Conservation (phyloP, 441 rosid species). For the Omphalea diandra region DNA sequence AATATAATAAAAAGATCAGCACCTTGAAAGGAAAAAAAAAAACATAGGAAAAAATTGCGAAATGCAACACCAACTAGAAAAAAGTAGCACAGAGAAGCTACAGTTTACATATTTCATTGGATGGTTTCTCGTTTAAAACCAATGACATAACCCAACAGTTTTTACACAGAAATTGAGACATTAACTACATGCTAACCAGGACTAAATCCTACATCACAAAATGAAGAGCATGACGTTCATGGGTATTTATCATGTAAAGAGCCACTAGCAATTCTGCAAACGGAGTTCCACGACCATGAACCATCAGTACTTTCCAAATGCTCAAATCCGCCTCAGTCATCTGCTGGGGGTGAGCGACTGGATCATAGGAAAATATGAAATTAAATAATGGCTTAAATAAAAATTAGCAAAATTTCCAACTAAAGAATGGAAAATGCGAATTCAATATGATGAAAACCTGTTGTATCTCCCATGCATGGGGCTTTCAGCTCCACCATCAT, state of each 20-base stretch:
- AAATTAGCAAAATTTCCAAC: too few relatives aligned
- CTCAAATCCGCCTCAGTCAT: constrained; percentile 35
- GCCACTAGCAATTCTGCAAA: not conserved
- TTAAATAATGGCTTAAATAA: too few relatives aligned
- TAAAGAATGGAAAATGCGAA: not conserved
- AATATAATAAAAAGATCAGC: too few relatives aligned
- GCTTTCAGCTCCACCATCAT: constrained; percentile 48
- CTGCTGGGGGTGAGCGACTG: constrained; percentile 58
- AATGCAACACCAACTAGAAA: too few relatives aligned
- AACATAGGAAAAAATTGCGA: too few relatives aligned
- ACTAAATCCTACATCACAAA: constrained; percentile 18
- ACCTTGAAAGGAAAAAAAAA: too few relatives aligned
- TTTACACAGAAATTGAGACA: not conserved
- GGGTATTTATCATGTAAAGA: not conserved
- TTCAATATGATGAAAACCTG: constrained; percentile 35
- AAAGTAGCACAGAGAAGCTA: too few relatives aligned
- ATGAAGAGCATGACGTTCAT: not conserved
- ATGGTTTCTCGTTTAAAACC: not conserved
- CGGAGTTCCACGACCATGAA: not conserved
- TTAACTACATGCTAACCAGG: constrained; percentile 14
- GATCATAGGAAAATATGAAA: constrained; percentile 7
- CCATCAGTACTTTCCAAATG: not conserved
- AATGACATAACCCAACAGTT: constrained; percentile 4
- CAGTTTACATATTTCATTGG: not conserved
- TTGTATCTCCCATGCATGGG: constrained; percentile 56